Evolutionary conservation across 1,139 yeast species (phyloP), one percentile per base, ranked within the genome.

Genomic region (Magnusiomyces magnusii): DNA sequence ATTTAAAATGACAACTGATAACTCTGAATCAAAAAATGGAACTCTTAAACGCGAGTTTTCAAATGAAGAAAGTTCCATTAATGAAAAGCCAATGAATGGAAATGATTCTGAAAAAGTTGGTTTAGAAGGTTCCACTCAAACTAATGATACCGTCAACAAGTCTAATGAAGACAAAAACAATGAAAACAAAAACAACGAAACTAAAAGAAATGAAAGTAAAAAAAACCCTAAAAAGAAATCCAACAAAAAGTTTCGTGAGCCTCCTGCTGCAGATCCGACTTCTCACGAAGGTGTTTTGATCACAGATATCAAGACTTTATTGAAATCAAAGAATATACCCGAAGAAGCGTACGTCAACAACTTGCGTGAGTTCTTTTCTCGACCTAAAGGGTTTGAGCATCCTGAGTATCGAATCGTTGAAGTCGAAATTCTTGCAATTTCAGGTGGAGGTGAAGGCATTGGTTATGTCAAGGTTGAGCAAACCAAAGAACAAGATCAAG

Each of bases 261-360:
- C 85, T 65, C 79, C 78, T 10, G 57, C 55, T 2, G 79, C 80
- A 13, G 98, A 92, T 60, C 80, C 87, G 17, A 87, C 95, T 0
- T 80, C 95, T 0, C 90, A 96, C 15, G 75, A 84, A 55, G 98
- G 98, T 2, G 88, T 90, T 2, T 77, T 93, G 55, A 82, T 84
- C 61, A 77, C 76, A 63, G 98, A 93, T 70, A 87, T 93, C 62
- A 78, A 81, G 47, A 84, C 81, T 56, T 68, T 92, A 24, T 71
- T 87, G 53, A 67, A 72, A 34, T 73, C 76, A 24, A 69, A 79
- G 57, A 56, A 55, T 9, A 71, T 87, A 53, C 73, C 77, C 0
- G 74, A 74, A 42, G 81, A 76, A 0, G 77, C 79, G 27, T 78
- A 87, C 36, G 62, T 71, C 10, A 87, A 87, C 68, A 91, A 91